A percentile compares a stretch with the other conserved stretches of the same genome.
Evolutionary conservation across 2,329 filamentous ascomycete genomes (phyloP).

Genomic region (Cordyceps fumosorosea): DNA sequence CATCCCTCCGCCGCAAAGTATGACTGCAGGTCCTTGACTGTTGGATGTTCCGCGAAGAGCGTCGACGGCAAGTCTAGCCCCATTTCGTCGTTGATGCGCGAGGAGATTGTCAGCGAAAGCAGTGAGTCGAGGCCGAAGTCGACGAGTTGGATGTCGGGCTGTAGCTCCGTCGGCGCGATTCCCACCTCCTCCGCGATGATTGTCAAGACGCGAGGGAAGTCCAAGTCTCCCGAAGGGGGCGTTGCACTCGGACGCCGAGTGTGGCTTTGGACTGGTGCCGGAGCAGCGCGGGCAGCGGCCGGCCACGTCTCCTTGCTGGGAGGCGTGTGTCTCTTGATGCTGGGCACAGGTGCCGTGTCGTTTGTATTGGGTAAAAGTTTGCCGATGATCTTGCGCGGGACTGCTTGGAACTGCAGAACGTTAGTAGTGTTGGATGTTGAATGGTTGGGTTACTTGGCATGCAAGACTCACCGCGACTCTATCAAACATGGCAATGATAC

Average conservation of each 20-base stretch:
- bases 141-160: neutral
- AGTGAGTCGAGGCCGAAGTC: neutral
- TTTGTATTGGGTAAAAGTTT: constrained; percentile 47
- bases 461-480: neutral
- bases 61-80: neutral
- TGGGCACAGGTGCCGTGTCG: neutral
- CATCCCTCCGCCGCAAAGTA: neutral
- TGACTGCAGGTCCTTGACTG: neutral
- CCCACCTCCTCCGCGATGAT: neutral
- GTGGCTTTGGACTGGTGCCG: neutral
- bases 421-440: neutral
- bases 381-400: constrained; percentile 60
- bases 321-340: neutral
- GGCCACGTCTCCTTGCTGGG: neutral
- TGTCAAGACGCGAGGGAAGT: neutral
- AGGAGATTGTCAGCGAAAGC: neutral
- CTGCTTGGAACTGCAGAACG: constrained; percentile 48
- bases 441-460: neutral
- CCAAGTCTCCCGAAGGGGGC: neutral
- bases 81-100: neutral
- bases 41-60: neutral
- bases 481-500: constrained; percentile 28
- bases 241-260: neutral
- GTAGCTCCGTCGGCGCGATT: neutral
- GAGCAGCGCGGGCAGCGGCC: neutral